Evolutionary conservation across 805 yeast genomes (phyloP).

Genomic region (Lipomyces spencermartinsiae): DNA sequence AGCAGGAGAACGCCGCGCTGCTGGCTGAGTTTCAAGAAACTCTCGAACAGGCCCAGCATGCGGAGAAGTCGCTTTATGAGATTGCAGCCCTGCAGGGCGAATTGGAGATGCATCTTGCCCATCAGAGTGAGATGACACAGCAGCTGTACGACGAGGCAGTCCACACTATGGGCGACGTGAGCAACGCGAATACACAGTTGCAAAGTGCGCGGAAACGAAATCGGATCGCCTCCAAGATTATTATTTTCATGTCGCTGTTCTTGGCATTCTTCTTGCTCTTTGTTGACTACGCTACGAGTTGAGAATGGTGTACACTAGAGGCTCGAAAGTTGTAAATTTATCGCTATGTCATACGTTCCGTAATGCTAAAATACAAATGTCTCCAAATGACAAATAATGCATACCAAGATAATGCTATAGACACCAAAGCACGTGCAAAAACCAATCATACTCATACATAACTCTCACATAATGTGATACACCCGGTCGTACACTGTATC

Average conservation of each 20-base stretch:
- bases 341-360: background rate
- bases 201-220: conserved; percentile 71
- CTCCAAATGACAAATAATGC: background rate
- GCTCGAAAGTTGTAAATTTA: background rate
- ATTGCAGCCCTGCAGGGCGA: conserved; percentile 78
- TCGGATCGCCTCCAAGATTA: conserved; percentile 62
- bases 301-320: background rate
- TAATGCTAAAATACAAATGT: background rate
- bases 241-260: conserved; percentile 60
- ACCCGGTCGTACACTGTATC: background rate
- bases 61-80: conserved; percentile 56
- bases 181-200: conserved; percentile 73
- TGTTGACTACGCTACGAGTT: conserved; percentile 33
- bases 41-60: conserved; percentile 48
- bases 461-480: background rate
- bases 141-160: conserved; percentile 69
- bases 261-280: conserved; percentile 64
- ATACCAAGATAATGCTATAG: background rate
- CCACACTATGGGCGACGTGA: conserved; percentile 67
- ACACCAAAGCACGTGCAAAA: background rate
- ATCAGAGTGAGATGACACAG: conserved; percentile 74
- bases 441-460: background rate
- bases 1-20: conserved; percentile 47
- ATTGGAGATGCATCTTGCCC: conserved; percentile 70
- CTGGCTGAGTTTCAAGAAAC: conserved; percentile 48